Base-by-base conservation (phyloP, 306 rosid genomes). In the Mimosa pudica region DNA sequence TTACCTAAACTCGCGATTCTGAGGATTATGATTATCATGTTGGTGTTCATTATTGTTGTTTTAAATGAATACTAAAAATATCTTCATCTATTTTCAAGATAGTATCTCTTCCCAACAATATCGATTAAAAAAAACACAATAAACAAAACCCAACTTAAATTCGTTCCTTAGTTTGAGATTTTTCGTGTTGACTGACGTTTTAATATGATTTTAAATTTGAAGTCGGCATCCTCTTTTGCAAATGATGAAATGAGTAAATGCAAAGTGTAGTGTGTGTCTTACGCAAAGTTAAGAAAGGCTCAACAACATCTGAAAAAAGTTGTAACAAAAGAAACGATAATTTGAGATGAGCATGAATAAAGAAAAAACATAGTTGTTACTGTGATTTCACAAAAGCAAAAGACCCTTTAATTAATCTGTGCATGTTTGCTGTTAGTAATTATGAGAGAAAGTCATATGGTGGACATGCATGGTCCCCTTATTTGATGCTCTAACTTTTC, bases 371-470 rank as follows among this genome's bases (percentile, higher is more conserved):
- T 80, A 54, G 80, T 83, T 83, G 79, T 47, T 60, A 71, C 58
- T 57, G 71, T 74, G 66, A 81, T 86, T 65, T 58, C 54, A 71
- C 61, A 78, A 83, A 78, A 83, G 83, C 62, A 72, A 55, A n/a
- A n/a, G 68, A 76, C 47, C 61, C 61, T 82, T 85, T 80, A 17
- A 38, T 67, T 16, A 41, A 66, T 66, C 3, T 42, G 77, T 82
- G 81, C 88, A 87, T 77, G 79, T 88, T 77, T 68, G 84, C 86
- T 89, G 84, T 77, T 84, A 73, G 82, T 67, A 80, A 88, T 86
- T 77, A 84, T 82, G 85, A 83, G 83, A 81, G 57, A 83, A 82
- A 83, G 61, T 81, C 66, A 81, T 79, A 77, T 84, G 81, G 77
- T 84, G 78, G 86, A 86, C 85, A 86, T 62, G 82, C 80, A 73